Evolutionary conservation across 2,329 filamentous ascomycete species (phyloP), one percentile per base, ranked within the genome.

Genomic region (Phyllosticta ampelicida): DNA sequence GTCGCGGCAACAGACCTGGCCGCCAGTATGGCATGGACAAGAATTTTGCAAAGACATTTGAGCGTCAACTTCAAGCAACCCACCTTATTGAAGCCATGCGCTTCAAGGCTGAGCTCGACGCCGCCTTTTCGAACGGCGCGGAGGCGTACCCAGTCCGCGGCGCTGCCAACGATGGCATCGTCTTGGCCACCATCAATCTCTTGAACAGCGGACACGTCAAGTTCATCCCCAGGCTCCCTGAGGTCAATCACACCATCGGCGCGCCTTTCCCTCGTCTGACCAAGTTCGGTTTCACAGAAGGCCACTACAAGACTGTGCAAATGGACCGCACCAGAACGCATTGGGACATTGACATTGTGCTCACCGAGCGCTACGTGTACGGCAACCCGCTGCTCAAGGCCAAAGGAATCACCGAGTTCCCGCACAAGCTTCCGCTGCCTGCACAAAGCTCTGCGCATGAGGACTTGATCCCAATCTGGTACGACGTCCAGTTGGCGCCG

Each of bases 221-320:
- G 16, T 66, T 87, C 6, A 71, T 77, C 3, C 75, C 81, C 0
- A 66, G 77, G 1, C 75, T 85, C 48, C 78, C 86, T 5, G 82
- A 82, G 1, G 82, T 87, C 28, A 67, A 77, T 60, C 68, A 68
- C 49, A 69, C 73, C 5, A 68, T 74, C 54, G 66, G 70, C 44
- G 71, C 71, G 2, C 70, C 73, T 0, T 65, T 67, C 11, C 74
- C 74, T 16, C 70, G 70, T 30, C 63, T 78, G 21, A 76, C 73
- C 5, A 83, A 84, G 1, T 85, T 87, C 67, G 87, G 87, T 1
- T 86, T 90, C 65, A 80, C 82, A 56, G 85, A 85, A 8, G 82
- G 82, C 16, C 83, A 86, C 62, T 90, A 90, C 69, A 83, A 87
- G 65, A 86, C 84, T 20, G 79, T 86, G 58, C 82, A 82, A 60